A percentile compares a stretch with the other conserved stretches of the same genome.
These are phyloP conservation scores for Sarcocystis neurona DNA, from an alignment of 169 alveolate genomes.

Conservation along the genomic window DNA sequence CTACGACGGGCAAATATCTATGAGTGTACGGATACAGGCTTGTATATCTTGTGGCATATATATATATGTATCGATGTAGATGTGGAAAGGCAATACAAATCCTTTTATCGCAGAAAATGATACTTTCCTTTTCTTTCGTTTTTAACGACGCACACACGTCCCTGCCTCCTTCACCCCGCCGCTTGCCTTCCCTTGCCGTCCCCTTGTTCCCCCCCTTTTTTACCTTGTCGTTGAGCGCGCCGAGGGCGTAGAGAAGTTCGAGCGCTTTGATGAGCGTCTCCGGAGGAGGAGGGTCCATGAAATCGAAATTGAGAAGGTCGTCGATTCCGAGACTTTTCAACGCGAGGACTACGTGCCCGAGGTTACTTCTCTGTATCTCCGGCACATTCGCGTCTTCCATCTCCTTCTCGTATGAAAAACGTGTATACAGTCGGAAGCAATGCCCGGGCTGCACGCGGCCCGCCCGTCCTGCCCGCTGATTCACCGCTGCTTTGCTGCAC, in stretches of 20 bases:
- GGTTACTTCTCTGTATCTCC: conserved; percentile 76
- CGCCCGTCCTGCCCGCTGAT: conserved; percentile 99
- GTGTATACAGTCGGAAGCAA: conserved; percentile 98
- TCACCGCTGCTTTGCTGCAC: conserved; percentile 98
- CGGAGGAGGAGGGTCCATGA: conserved; percentile 99
- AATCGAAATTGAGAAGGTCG: conserved; percentile 98
- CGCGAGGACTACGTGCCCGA: conserved; percentile 79
- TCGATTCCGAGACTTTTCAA: conserved; percentile 96
- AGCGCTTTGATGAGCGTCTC: conserved; percentile 91
- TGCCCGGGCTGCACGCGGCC: conserved; percentile 99
- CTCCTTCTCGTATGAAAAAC: conserved; percentile 94
- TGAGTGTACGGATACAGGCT: no score
- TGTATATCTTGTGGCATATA: no score
- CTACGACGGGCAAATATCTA: no score
- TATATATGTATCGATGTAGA: not conserved
- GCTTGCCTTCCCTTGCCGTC: not conserved
- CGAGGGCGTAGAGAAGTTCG: conserved; percentile 96
- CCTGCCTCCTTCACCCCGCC: not conserved
- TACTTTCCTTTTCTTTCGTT: no score
- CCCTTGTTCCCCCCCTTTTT: not conserved
- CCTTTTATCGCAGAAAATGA: no score
- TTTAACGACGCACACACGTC: not conserved
- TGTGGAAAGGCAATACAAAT: no score
- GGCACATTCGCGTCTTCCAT: conserved; percentile 86
- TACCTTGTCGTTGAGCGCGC: conserved; percentile 89